phyloP scores from a whole-genome alignment of 805 yeast species.

The Zygosaccharomyces rouxii region DNA sequence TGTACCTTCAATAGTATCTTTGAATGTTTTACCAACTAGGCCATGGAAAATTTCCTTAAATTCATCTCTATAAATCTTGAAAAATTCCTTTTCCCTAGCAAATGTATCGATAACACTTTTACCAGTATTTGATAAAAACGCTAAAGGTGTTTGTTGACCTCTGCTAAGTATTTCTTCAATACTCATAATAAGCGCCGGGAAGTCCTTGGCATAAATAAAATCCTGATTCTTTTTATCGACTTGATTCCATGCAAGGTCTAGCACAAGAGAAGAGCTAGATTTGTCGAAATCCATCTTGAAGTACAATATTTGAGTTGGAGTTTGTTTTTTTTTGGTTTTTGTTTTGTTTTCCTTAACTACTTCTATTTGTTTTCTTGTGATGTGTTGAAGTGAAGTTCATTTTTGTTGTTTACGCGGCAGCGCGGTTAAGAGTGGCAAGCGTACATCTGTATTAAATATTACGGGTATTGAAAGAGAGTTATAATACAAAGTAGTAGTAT shows the following conservation, averaged over 20 bases:
- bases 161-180: slow-evolving; percentile 18
- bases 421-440: slow-evolving; percentile 6
- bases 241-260: slow-evolving; percentile 26
- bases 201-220: slow-evolving; percentile 30
- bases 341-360: too few species aligned
- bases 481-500: too few species aligned
- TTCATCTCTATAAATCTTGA: slow-evolving; percentile 33
- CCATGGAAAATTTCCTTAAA: slow-evolving; percentile 32
- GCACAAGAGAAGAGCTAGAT: slow-evolving; percentile 14
- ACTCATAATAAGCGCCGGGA: slow-evolving; percentile 22
- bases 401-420: slow-evolving; percentile 2
- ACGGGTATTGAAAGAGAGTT: too few species aligned
- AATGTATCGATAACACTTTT: slow-evolving; percentile 28
- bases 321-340: background rate
- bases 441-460: too few species aligned
- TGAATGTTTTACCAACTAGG: slow-evolving; percentile 33
- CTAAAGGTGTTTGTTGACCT: slow-evolving; percentile 8
- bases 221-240: slow-evolving; percentile 23
- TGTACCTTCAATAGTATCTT: slow-evolving; percentile 24
- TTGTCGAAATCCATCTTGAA: slow-evolving; percentile 14
- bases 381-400: background rate
- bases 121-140: slow-evolving; percentile 30
- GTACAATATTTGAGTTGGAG: background rate
- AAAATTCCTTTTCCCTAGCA: slow-evolving; percentile 28
- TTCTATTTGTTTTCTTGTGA: too few species aligned